These are phyloP conservation scores for Exutisphaerella laricina DNA, from an alignment of 2,329 filamentous ascomycete species.

Conservation along the genomic window DNA sequence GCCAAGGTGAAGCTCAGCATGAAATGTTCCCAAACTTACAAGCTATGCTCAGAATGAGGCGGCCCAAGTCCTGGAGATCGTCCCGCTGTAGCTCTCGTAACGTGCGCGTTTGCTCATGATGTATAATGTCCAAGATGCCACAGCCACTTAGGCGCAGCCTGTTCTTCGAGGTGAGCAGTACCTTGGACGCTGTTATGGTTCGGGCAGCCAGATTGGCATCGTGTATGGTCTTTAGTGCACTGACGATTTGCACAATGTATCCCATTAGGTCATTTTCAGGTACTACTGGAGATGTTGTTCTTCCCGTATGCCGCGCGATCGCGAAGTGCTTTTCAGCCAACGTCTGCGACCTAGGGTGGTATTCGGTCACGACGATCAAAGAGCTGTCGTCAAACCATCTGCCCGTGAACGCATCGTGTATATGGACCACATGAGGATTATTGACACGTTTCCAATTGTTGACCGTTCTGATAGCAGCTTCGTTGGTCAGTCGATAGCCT, in stretches of 20 bases:
- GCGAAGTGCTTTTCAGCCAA: slow-evolving; percentile 74
- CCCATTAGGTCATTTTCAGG: slow-evolving; percentile 76
- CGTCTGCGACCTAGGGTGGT: slow-evolving; percentile 85
- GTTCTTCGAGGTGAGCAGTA: slow-evolving; percentile 85
- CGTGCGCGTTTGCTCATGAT: slow-evolving; percentile 65
- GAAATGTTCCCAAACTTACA: no score
- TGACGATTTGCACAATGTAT: slow-evolving; percentile 87
- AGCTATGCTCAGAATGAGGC: slow-evolving; percentile 74
- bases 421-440: slow-evolving; percentile 74
- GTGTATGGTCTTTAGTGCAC: slow-evolving; percentile 82
- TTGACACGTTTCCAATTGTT: slow-evolving; percentile 84
- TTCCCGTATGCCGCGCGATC: slow-evolving; percentile 13
- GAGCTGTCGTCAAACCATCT: slow-evolving; percentile 91
- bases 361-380: slow-evolving; percentile 88
- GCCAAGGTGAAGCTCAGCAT: no score
- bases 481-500: slow-evolving; percentile 81
- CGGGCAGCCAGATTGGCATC: slow-evolving; percentile 73
- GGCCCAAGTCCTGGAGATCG: slow-evolving; percentile 79
- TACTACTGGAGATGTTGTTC: slow-evolving; percentile 23
- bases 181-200: slow-evolving; percentile 79
- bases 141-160: slow-evolving; percentile 84
- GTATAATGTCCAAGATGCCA: slow-evolving; percentile 81
- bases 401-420: slow-evolving; percentile 90
- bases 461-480: slow-evolving; percentile 77
- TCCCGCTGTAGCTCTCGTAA: slow-evolving; percentile 77